A percentile compares a stretch with the other conserved stretches of the same genome.
Evolutionary conservation across 495 filamentous ascomycete species (phyloP).

Genomic region (Neurospora sp.): DNA sequence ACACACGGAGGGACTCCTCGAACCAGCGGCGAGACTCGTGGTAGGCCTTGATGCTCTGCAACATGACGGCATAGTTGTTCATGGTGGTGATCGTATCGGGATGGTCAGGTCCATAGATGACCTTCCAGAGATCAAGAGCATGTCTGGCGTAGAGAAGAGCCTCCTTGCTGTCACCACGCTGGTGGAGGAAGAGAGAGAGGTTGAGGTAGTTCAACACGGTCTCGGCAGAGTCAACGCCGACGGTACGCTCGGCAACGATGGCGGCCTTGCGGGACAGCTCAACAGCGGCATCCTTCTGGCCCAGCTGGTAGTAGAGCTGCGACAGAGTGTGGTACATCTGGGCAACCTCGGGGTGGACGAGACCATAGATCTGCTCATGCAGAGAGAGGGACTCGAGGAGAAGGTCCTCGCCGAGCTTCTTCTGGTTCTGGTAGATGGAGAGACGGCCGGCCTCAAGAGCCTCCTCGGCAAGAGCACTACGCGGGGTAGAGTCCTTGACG

Average conservation of each 20-base stretch:
- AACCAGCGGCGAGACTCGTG: conserved; percentile 93
- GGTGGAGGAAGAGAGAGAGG: conserved; percentile 89
- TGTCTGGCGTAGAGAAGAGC: conserved; percentile 83
- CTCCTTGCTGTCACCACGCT: conserved; percentile 71
- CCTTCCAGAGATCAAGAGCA: conserved; percentile 90
- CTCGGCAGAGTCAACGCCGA: conserved; percentile 88
- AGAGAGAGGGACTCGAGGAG: conserved; percentile 90
- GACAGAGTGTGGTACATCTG: conserved; percentile 90
- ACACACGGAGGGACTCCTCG: conserved; percentile 78
- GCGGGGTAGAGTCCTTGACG: conserved; percentile 84
- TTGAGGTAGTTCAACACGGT: conserved; percentile 93
- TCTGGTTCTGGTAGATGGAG: conserved; percentile 87
- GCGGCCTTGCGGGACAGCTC: conserved; percentile 94
- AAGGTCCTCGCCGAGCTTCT: conserved; percentile 91
- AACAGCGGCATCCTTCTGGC: conserved; percentile 89
- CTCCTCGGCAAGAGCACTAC: conserved; percentile 86
- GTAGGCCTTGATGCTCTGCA: conserved; percentile 86
- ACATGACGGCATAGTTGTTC: conserved; percentile 98
- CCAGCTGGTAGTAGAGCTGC: conserved; percentile 88
- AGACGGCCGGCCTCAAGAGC: conserved; percentile 91
- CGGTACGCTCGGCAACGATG: conserved; percentile 87
- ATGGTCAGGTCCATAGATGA: conserved; percentile 87
- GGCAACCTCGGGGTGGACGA: conserved; percentile 93
- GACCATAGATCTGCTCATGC: conserved; percentile 98
- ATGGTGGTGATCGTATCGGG: conserved; percentile 97